Evolutionary conservation across 129 eudicot genomes (phyloP).

Genomic region (Sambucus nigra): DNA sequence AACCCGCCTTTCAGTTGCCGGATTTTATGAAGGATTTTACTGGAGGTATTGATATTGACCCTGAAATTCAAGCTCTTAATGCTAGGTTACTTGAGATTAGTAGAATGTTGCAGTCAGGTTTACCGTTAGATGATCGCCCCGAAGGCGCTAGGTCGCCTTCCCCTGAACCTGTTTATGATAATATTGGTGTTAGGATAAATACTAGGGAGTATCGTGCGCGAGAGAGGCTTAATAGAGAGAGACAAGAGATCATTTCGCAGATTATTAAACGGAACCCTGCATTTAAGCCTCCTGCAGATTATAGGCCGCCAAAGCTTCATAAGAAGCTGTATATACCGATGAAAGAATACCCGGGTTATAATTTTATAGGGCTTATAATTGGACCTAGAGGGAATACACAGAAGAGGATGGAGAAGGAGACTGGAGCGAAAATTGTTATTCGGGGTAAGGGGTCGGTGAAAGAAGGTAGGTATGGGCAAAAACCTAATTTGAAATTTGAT

Average conservation of each 20-base stretch:
- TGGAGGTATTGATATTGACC: constrained; percentile 88
- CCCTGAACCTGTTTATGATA: constrained; percentile 84
- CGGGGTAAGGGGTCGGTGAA: constrained; percentile 82
- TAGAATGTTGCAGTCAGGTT: constrained; percentile 62
- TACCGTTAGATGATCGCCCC: constrained; percentile 66
- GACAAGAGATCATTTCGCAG: constrained; percentile 74
- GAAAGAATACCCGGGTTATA: constrained; percentile 87
- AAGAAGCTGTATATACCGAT: constrained; percentile 78
- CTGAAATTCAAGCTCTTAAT: constrained; percentile 75
- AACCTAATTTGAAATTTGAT: constrained; percentile 63
- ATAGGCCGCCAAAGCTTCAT: constrained; percentile 79
- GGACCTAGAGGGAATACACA: constrained; percentile 95
- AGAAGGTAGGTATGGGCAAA: constrained; percentile 78
- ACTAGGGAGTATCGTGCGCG: constrained; percentile 86
- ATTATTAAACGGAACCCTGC: constrained; percentile 74
- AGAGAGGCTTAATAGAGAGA: constrained; percentile 67
- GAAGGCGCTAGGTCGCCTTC: constrained; percentile 93
- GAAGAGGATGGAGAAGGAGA: constrained; percentile 93
- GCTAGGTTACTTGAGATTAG: constrained; percentile 71
- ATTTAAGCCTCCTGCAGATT: constrained; percentile 90
- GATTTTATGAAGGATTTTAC: constrained; percentile 86
- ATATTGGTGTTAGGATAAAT: constrained; percentile 72
- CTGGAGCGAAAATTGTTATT: constrained; percentile 86
- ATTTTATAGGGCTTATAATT: constrained; percentile 80
- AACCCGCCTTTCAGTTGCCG: constrained; percentile 60